A percentile compares a stretch with the other conserved stretches of the same genome.
Conservation (phyloP, 2,329 filamentous ascomycete genomes). For the Botrytis galanthina region DNA sequence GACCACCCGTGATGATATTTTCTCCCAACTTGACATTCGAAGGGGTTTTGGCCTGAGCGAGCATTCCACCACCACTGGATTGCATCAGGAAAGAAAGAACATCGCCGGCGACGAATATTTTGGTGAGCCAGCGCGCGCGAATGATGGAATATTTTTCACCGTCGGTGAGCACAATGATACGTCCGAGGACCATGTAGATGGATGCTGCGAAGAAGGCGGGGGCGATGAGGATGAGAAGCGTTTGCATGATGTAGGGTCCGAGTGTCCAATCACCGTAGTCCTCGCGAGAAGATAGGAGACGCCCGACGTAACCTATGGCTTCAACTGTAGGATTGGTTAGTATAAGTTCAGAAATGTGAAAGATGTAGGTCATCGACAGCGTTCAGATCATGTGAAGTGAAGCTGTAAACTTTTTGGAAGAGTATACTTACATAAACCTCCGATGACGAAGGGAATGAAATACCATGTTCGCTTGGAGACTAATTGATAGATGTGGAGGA, state of each 20-base stretch:
- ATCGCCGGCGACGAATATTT: constrained; percentile 48
- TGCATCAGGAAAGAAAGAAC: constrained; percentile 46
- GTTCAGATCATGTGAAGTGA: too few species aligned
- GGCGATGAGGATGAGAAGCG: constrained; percentile 41
- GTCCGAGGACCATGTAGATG: constrained; percentile 45
- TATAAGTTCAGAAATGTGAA: background rate
- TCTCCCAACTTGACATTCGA: constrained; percentile 36
- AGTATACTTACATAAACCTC: constrained; percentile 24
- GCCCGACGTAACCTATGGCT: constrained; percentile 41
- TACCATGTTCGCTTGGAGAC: constrained; percentile 30
- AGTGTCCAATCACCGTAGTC: constrained; percentile 31
- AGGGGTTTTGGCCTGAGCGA: constrained; percentile 24
- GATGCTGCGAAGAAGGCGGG: constrained; percentile 43
- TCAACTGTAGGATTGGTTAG: constrained; percentile 41
- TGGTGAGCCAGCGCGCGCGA: constrained; percentile 40
- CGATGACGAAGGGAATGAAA: constrained; percentile 37
- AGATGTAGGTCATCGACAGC: background rate
- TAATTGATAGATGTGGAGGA: constrained; percentile 26
- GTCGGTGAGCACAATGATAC: constrained; percentile 40
- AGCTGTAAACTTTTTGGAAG: background rate
- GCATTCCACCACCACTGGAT: constrained; percentile 30
- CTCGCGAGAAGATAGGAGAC: constrained; percentile 29
- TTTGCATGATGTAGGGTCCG: constrained; percentile 40
- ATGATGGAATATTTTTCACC: constrained; percentile 42
- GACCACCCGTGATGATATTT: constrained; percentile 47